Evolutionary conservation across 129 eudicot genomes (phyloP), one percentile per base, ranked within the genome.

Genomic region (Chrysanthemum lavandulifolium): DNA sequence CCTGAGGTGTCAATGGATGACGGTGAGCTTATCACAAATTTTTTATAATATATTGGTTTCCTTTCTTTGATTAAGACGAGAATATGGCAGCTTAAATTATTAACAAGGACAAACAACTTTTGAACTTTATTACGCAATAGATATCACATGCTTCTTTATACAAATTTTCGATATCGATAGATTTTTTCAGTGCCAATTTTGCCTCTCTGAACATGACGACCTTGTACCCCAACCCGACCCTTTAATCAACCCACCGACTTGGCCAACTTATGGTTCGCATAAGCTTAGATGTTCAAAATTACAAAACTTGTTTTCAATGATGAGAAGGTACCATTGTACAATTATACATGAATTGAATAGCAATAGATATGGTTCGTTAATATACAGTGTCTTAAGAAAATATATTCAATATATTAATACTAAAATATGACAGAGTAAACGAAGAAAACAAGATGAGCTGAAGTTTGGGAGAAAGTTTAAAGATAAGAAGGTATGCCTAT

Each of bases 1-100:
- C 69, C 81, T 92, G 73, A 86, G 98, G 73, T 92, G 98, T 79
- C 77, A 86, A 62, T 92, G 98, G 98, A 81, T 92, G 91, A 81
- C 71, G 88, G 98, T 92, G 79, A 89, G 96, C 80, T 69, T 43
- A 51, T 73, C 27, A 61, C 77, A 60, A 73, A n/a, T 65, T 59
- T 19, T 50, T 33, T 29, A 48, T 51, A 3, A 40, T 60, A n/a
- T 59, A 13, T 65, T n/a, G 21, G 36, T 27, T 13, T 14, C 33
- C 33, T 31, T 36, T 29, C 3, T 69, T 61, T 50, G 10, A 27
- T 61, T 52, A 19, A 40, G 33, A 60, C 33, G 40, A 47, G 1
- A 72, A 60, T 6, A 12, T 45, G 47, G 29, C 25, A 59, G 47
- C 40, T 13, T 19, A 58, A 45, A 45, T 58, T 13, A 43, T 31